Percentiles rank a stretch among this genome's conserved stretches.
Conservation (phyloP, 208 protist species). For the Lotmaria passim region DNA sequence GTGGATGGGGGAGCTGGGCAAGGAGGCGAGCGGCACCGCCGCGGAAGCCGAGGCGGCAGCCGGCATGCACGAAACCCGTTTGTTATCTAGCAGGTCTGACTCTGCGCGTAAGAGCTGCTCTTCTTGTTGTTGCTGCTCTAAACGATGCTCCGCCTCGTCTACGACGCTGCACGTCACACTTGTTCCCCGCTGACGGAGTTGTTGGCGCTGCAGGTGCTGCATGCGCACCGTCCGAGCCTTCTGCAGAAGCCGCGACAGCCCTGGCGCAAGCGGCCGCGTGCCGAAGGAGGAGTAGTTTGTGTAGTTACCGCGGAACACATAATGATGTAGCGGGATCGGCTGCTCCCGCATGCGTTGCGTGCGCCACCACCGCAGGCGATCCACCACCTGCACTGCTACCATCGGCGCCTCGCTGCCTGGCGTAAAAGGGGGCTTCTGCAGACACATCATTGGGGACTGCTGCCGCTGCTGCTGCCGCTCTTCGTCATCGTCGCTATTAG, state of each 20-base stretch:
- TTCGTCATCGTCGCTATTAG: slow-evolving; percentile 6
- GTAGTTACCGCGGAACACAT: slow-evolving; percentile 43
- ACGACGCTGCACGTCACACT: background rate
- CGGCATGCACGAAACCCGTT: slow-evolving; percentile 1
- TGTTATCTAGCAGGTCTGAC: slow-evolving; percentile 25
- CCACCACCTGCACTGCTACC: slow-evolving; percentile 54
- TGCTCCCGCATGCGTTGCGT: slow-evolving; percentile 43
- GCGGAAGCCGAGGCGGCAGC: background rate
- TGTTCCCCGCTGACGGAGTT: slow-evolving; percentile 1
- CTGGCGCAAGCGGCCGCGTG: slow-evolving; percentile 40
- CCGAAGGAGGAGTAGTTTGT: slow-evolving; percentile 59
- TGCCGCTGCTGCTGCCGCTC: slow-evolving; percentile 11
- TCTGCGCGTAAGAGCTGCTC: slow-evolving; percentile 4
- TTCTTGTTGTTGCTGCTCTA: slow-evolving; percentile 10
- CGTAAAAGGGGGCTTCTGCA: slow-evolving; percentile 2
- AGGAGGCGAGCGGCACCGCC: background rate
- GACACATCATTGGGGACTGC: background rate
- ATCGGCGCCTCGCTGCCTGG: background rate
- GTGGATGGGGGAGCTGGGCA: background rate
- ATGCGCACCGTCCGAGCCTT: slow-evolving; percentile 19
- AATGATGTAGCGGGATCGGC: slow-evolving; percentile 48
- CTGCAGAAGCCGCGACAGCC: slow-evolving; percentile 24
- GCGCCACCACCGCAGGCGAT: slow-evolving; percentile 82
- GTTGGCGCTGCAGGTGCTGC: slow-evolving; percentile 25
- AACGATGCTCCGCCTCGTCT: background rate